Conservation (phyloP, 768 basidiomycete species). For the Lactarius sp. region DNA sequence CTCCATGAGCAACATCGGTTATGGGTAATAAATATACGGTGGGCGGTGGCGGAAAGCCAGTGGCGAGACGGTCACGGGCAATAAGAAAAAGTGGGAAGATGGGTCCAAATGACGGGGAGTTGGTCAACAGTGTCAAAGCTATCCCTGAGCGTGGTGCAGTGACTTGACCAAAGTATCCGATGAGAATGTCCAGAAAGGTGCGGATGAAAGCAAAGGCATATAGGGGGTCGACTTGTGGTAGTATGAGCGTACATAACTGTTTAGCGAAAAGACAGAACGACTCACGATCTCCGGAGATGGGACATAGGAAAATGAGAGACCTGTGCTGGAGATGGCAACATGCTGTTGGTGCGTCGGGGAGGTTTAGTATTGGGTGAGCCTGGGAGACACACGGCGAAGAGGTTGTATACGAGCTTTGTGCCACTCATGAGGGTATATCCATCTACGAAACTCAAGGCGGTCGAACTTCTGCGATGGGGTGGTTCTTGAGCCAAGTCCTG, state of each 20-base stretch:
- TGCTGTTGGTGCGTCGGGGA: constrained; percentile 52
- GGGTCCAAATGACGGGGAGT: too few species aligned
- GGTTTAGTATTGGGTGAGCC: constrained; percentile 47
- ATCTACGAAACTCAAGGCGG: constrained; percentile 77
- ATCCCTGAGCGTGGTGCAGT: constrained; percentile 75
- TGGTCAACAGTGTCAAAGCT: constrained; percentile 41
- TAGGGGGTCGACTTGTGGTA: constrained; percentile 71
- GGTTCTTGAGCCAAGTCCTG: constrained; percentile 70
- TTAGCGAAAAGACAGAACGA: constrained; percentile 14
- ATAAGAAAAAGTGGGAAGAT: too few species aligned
- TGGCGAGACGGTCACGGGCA: too few species aligned
- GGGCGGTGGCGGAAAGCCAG: too few species aligned
- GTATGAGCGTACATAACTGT: neutral
- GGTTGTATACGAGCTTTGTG: constrained; percentile 88
- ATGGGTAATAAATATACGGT: too few species aligned
- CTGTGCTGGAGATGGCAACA: constrained; percentile 78
- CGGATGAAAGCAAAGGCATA: constrained; percentile 87
- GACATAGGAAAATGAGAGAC: constrained; percentile 73
- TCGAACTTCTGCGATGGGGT: constrained; percentile 79
- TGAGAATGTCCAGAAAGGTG: constrained; percentile 76
- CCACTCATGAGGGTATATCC: constrained; percentile 91
- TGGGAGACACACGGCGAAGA: constrained; percentile 79
- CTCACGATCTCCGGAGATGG: constrained; percentile 81
- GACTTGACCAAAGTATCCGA: constrained; percentile 82
- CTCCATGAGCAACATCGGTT: too few species aligned